A percentile compares a stretch with the other conserved stretches of the same genome.
These are phyloP conservation scores for Metschnikowia santaceciliae DNA, from an alignment of 805 yeast genomes.

Conservation along the genomic window DNA sequence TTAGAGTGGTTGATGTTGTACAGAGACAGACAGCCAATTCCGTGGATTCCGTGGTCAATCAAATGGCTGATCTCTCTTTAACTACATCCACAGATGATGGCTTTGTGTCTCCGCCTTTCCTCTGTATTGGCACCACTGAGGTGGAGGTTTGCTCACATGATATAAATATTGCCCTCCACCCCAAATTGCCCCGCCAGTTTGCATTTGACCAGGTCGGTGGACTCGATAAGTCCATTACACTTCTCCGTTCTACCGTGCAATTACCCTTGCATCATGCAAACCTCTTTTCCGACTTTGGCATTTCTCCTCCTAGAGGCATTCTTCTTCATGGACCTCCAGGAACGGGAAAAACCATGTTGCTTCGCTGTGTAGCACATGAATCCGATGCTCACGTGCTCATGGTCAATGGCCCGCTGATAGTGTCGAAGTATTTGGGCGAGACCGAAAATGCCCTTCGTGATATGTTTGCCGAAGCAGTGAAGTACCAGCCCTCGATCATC, in stretches of 20 bases:
- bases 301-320: conserved; percentile 91
- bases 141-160: conserved; percentile 5
- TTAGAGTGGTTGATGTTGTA: conserved; percentile 29
- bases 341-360: conserved; percentile 89
- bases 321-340: conserved; percentile 95
- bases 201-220: conserved; percentile 74
- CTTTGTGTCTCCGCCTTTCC: conserved; percentile 44
- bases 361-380: conserved; percentile 77
- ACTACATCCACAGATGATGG: conserved; percentile 6
- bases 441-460: conserved; percentile 84
- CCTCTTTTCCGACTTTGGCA: conserved; percentile 78
- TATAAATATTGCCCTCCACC: conserved; percentile 28
- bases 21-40: conserved; percentile 13
- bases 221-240: conserved; percentile 54
- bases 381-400: conserved; percentile 78
- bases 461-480: conserved; percentile 77
- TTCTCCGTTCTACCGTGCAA: conserved; percentile 63
- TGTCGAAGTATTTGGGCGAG: conserved; percentile 90
- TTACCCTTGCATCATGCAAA: conserved; percentile 78
- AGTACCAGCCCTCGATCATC: conserved; percentile 82
- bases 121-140: conserved; percentile 34
- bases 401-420: conserved; percentile 87
- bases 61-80: conserved; percentile 13
- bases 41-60: conserved; percentile 8
- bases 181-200: conserved; percentile 40